Evolutionary conservation across 2,329 filamentous ascomycete species (phyloP), one percentile per base, ranked within the genome.

Genomic region (Cladosporium cucumerinum): DNA sequence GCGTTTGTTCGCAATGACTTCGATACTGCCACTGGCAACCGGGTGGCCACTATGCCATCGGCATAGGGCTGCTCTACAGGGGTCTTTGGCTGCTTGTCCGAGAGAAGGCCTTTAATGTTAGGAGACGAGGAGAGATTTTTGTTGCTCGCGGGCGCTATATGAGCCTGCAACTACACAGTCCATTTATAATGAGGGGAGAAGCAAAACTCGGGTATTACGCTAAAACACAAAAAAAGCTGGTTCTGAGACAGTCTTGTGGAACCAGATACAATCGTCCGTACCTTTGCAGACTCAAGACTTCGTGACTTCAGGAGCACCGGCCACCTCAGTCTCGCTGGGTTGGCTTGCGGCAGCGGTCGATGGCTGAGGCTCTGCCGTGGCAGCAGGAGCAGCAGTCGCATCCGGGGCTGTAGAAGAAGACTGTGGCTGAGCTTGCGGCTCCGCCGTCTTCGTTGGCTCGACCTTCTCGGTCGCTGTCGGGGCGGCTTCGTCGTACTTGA

Each of bases 401-500:
- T 34, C 16, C 8, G 32, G 14, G 26, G 32, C 28, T 8, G 48
- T 23, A 5, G 46, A n/a, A n/a, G 46, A 26, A n/a, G 36, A n/a
- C 30, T 34, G 23, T 32, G 58, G 58, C 30, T 61, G 43, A 16
- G 59, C 59, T 16, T 51, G 46, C 26, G 59, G 16, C n/a, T 62
- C 59, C 12, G 23, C 49, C 18, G 59, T 62, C 49, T 54, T 54
- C 12, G 59, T 62, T 10, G 59, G 59, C 49, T 62, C 59, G 21
- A 23, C 34, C 14, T 26, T 34, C 48, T 14, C 36, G 3, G 59
- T 62, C 16, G 59, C 30, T 2, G 48, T 55, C 23, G 59, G 59
- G 4, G 49, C 49, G 2, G 16, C 60, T 6, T 43, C 61, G 51
- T 71, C 70, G 62, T 81, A 76, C 59, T 74, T 77, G 67, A 80